phyloP scores from a whole-genome alignment of 805 yeast species.

The Pichia ethanolica region DNA sequence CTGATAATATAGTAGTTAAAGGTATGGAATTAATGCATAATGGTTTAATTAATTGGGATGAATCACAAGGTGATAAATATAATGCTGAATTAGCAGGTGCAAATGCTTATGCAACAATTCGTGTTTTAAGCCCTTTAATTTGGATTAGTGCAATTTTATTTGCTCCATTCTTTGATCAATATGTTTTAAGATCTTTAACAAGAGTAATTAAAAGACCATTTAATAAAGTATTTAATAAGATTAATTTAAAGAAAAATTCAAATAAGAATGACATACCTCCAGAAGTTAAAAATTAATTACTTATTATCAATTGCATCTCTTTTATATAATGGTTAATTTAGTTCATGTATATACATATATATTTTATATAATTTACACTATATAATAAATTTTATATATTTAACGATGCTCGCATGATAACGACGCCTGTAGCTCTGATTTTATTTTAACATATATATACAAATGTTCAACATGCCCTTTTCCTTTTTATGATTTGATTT shows the following conservation, averaged over 20 bases:
- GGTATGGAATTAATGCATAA: slow-evolving; percentile 41
- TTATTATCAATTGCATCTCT: too few species aligned
- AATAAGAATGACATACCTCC: not conserved
- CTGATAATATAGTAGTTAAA: slow-evolving; percentile 41
- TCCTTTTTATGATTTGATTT: too few species aligned
- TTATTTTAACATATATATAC: too few species aligned
- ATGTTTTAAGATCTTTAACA: slow-evolving; percentile 26
- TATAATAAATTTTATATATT: too few species aligned
- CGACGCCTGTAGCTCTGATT: too few species aligned
- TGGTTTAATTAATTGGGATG: slow-evolving; percentile 24
- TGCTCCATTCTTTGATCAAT: slow-evolving; percentile 31
- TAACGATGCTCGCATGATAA: too few species aligned
- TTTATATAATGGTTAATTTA: too few species aligned
- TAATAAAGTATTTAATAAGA: slow-evolving; percentile 3
- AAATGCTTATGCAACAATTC: slow-evolving; percentile 30
- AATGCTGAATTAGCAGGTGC: slow-evolving; percentile 28
- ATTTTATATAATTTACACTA: too few species aligned
- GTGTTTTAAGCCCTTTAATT: slow-evolving; percentile 21
- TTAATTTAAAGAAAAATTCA: not conserved
- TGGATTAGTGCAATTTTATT: slow-evolving; percentile 24
- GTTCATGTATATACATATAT: too few species aligned
- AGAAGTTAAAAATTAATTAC: not conserved
- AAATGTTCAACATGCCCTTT: too few species aligned
- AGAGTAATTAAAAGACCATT: slow-evolving; percentile 15
- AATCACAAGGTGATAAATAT: slow-evolving; percentile 22